These are phyloP conservation scores for Perilla frutescens DNA, from an alignment of 257 asterid genomes.

Conservation along the genomic window DNA sequence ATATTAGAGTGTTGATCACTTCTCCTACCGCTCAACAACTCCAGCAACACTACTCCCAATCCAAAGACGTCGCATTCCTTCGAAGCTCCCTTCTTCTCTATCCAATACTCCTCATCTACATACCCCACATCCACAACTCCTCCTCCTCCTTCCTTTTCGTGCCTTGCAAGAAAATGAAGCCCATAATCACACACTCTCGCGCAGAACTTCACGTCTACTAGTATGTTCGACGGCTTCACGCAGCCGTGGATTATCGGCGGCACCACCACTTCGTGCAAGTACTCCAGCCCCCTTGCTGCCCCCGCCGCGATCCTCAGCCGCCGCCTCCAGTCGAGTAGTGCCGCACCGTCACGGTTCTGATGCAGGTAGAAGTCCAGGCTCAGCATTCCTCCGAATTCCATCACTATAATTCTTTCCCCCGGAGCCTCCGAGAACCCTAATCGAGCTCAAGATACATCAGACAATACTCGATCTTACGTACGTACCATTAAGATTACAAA, in stretches of 20 bases:
- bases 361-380: constrained; percentile 76
- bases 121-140: constrained; percentile 84
- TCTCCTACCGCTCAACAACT: constrained; percentile 77
- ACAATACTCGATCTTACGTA: no score
- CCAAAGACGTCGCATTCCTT: constrained; percentile 89
- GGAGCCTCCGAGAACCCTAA: constrained; percentile 88
- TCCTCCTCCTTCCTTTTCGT: constrained; percentile 49
- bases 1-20: constrained; percentile 33
- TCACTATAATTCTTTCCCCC: constrained; percentile 75
- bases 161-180: constrained; percentile 61
- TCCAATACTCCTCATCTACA: constrained; percentile 66
- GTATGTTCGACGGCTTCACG: constrained; percentile 76
- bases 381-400: constrained; percentile 77
- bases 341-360: constrained; percentile 60
- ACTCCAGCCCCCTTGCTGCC: constrained; percentile 72
- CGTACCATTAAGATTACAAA: no score
- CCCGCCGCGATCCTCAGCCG: constrained; percentile 72
- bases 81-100: constrained; percentile 48
- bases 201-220: constrained; percentile 66
- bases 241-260: constrained; percentile 82
- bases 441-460: no score
- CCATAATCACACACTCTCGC: constrained; percentile 77
- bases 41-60: constrained; percentile 81
- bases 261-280: constrained; percentile 63
- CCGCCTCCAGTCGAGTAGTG: constrained; percentile 68